phyloP scores from a whole-genome alignment of 1,284 basidiomycete genomes.

The Ustilago lituana region DNA sequence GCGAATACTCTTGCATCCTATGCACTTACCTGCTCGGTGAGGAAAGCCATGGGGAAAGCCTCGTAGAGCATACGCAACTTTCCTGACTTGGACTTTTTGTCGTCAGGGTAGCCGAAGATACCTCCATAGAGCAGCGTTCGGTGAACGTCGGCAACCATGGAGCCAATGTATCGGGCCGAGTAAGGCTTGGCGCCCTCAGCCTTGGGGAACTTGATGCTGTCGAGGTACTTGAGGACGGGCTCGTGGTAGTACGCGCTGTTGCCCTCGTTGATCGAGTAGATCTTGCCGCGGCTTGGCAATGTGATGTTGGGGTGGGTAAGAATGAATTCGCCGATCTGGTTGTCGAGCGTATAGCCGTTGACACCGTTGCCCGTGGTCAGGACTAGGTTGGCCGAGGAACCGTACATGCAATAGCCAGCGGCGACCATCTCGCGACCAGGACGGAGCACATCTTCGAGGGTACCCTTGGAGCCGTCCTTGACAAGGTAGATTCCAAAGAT shows the following conservation, averaged over 20 bases:
- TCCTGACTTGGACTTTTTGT: conserved; percentile 96
- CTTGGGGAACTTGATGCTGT: conserved; percentile 83
- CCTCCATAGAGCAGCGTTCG: conserved; percentile 96
- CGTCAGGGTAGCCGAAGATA: conserved; percentile 97
- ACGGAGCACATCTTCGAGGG: conserved; percentile 85
- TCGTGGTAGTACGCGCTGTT: conserved; percentile 93
- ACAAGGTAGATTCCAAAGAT: conserved; percentile 98
- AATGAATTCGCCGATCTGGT: conserved; percentile 88
- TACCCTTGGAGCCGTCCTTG: conserved; percentile 77
- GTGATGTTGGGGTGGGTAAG: conserved; percentile 97
- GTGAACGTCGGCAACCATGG: conserved; percentile 98
- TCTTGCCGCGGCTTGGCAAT: conserved; percentile 93
- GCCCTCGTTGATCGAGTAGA: conserved; percentile 99
- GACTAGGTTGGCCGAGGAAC: conserved; percentile 96
- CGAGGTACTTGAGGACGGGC: conserved; percentile 77
- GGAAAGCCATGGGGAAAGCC: conserved; percentile 98
- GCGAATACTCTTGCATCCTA: too few relatives aligned
- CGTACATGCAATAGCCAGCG: conserved; percentile 85
- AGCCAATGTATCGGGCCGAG: conserved; percentile 84
- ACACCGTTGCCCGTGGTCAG: conserved; percentile 95
- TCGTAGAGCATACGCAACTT: conserved; percentile 96
- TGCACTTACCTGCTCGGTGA: conserved; percentile 79
- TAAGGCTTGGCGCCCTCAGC: conserved; percentile 67
- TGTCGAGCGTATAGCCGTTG: conserved; percentile 98
- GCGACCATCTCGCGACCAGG: conserved; percentile 98